These are phyloP conservation scores for Heliamphora exappendiculata DNA, from an alignment of 148 eudicot species.

Conservation along the genomic window DNA sequence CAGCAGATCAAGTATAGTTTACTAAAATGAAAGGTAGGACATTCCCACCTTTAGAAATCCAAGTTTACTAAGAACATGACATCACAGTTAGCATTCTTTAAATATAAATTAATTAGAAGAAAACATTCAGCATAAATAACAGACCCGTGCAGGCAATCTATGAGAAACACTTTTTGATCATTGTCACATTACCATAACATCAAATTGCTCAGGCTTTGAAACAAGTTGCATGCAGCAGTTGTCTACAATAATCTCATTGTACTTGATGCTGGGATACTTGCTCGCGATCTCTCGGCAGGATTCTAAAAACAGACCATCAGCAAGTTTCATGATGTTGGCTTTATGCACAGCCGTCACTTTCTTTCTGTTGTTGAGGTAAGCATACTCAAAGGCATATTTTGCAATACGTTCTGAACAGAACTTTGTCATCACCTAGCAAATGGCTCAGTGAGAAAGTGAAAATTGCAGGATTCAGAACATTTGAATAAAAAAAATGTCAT, in stretches of 20 bases:
- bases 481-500: background rate
- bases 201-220: conserved; percentile 85
- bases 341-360: conserved; percentile 89
- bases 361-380: conserved; percentile 79
- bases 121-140: no score
- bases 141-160: no score
- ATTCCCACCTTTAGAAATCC: no score
- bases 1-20: no score
- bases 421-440: conserved; percentile 73
- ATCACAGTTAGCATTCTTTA: no score
- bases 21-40: no score
- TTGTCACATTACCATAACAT: conserved; percentile 57
- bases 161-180: conserved; percentile 1
- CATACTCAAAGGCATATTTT: conserved; percentile 83
- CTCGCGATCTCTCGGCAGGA: conserved; percentile 78
- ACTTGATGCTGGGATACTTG: conserved; percentile 65
- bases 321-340: conserved; percentile 91
- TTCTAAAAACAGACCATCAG: conserved; percentile 85
- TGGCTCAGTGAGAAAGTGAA: background rate
- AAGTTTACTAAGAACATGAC: no score
- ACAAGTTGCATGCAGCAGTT: conserved; percentile 97
- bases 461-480: background rate
- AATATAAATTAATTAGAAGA: no score
- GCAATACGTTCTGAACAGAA: conserved; percentile 89
- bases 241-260: conserved; percentile 79